A percentile compares a stretch with the other conserved stretches of the same genome.
Conservation (phyloP, 768 basidiomycete genomes). For the Pilatotrama ljubarskyi region DNA sequence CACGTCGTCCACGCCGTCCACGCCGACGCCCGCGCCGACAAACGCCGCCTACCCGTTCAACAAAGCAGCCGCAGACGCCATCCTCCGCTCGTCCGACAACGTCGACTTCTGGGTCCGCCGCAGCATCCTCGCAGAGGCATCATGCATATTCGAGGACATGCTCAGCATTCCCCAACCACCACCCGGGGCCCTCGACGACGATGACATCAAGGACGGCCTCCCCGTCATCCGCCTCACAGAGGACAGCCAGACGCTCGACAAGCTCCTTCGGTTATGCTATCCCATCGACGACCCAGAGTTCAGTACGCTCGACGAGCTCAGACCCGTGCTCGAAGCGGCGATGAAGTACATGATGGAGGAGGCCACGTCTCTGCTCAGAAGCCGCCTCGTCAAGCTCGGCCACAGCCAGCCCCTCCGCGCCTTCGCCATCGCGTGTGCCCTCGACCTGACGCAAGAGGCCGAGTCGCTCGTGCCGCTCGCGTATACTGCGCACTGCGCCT, state of each 20-base stretch:
- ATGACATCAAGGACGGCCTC: constrained; percentile 12
- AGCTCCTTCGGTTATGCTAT: constrained; percentile 22
- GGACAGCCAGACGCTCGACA: constrained; percentile 16
- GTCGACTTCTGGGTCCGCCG: constrained; percentile 22
- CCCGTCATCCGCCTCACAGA: constrained; percentile 21
- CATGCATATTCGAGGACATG: constrained; percentile 25
- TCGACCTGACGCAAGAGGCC: constrained; percentile 12
- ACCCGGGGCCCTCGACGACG: constrained; percentile 5
- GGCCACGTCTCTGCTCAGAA: constrained; percentile 14
- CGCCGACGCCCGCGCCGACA: background rate
- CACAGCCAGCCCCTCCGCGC: constrained; percentile 20
- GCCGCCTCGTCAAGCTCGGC: constrained; percentile 13
- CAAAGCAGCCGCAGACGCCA: constrained; percentile 21
- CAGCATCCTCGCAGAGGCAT: constrained; percentile 18
- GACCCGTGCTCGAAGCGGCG: constrained; percentile 24
- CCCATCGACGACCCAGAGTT: constrained; percentile 20
- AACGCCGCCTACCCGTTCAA: constrained; percentile 21
- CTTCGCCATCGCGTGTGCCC: constrained; percentile 13
- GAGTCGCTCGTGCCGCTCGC: constrained; percentile 12
- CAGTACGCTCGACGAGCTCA: constrained; percentile 16
- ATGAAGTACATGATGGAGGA: constrained; percentile 25
- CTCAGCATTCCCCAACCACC: constrained; percentile 22
- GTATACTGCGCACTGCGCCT: constrained; percentile 8
- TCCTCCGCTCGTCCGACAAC: constrained; percentile 20
- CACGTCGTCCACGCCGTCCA: background rate